Evolutionary conservation across 805 yeast species (phyloP), one percentile per base, ranked within the genome.

Genomic region (Candida endomychidarum): DNA sequence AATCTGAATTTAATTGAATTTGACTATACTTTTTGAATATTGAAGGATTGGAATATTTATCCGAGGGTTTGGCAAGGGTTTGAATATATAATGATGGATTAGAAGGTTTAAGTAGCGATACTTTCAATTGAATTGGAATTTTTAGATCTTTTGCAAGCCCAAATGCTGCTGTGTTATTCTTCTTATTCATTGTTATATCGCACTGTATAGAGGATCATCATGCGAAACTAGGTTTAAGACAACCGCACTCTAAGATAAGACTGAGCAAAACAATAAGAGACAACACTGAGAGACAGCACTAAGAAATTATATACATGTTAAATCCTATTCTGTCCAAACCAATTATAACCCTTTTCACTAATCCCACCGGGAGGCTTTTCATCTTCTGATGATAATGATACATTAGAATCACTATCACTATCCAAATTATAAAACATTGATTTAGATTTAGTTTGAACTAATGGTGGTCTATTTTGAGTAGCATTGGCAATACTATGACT

Each of bases 121-220:
- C 43, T 40, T 65, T 66, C 17, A 69, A 49, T 7, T 53, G 42
- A 8, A 68, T 50, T 1, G 72, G 72, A 6, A 54, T 51, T 12
- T 46, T 38, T 12, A 69, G 50, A 49, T 67, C 68, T 34, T 65
- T 67, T 22, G 65, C 60, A n/a, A 68, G 56, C 1, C 72, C 72
- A 45, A 68, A 61, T 5, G 70, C 58, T 25, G 58, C 49, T 6
- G 69, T 54, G 28, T 58, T 47, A n/a, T 26, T 26, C 16, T 25
- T 24, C 14, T 19, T 35, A 25, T 35, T 32, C 38, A 35, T n/a
- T 35, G 22, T 6, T 24, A 10, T 24, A 20, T 20, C 22, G 22
- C 22, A n/a, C n/a, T n/a, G n/a, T n/a, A n/a, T n/a, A n/a, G n/a
- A n/a, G n/a, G n/a, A n/a, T n/a, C n/a, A n/a, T n/a, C n/a, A n/a